These are phyloP conservation scores for Lagenidium giganteum DNA, from an alignment of 352 stramenopile genomes.

Conservation along the genomic window DNA sequence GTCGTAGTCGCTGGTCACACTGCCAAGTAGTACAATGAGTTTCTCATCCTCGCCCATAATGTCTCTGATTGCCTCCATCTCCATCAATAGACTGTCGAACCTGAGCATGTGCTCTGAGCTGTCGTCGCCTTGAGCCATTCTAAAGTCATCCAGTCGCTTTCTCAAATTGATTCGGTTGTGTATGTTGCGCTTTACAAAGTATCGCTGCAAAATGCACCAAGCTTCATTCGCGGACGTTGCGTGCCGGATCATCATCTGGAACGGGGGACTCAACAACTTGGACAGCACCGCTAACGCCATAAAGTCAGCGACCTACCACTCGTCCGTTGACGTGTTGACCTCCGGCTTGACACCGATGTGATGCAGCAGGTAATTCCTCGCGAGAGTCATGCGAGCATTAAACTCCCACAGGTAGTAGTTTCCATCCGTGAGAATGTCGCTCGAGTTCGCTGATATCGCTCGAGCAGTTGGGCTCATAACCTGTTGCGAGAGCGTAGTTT, in stretches of 20 bases:
- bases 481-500: too few species aligned
- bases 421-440: too few species aligned
- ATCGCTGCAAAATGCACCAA: not conserved
- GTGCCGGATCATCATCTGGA: slow-evolving; percentile 6
- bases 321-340: too few species aligned
- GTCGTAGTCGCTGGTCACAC: slow-evolving; percentile 1
- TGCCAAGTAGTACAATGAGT: slow-evolving; percentile 5
- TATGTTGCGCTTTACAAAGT: too few species aligned
- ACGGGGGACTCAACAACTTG: not conserved
- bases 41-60: not conserved
- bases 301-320: not conserved
- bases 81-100: slow-evolving; percentile 5
- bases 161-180: slow-evolving; percentile 2
- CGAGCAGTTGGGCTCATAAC: too few species aligned
- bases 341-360: too few species aligned
- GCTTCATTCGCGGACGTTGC: not conserved
- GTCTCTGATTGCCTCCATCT: slow-evolving; percentile 1
- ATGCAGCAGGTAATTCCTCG: too few species aligned
- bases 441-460: too few species aligned
- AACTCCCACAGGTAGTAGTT: too few species aligned
- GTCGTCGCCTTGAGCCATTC: slow-evolving; percentile 1
- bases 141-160: slow-evolving; percentile 3
- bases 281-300: slow-evolving; percentile 5
- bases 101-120: slow-evolving; percentile 1
- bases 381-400: too few species aligned